Evolutionary conservation across 2,329 filamentous ascomycete species (phyloP).

Genomic region (Ophiostoma australiae): DNA sequence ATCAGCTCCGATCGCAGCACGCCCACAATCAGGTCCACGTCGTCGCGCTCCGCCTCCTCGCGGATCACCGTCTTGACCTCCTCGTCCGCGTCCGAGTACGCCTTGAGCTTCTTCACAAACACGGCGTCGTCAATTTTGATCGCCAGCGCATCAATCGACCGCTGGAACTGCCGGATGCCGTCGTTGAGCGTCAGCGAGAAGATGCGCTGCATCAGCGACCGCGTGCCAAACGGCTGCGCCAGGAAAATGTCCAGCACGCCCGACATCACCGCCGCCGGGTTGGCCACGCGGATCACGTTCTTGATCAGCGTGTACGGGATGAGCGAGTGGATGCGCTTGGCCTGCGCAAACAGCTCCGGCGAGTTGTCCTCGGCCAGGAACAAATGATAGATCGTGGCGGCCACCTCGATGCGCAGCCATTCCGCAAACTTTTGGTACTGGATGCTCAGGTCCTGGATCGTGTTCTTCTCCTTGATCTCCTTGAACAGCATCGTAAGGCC

Average conservation of each 20-base stretch:
- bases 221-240: constrained; percentile 85
- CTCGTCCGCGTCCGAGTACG: constrained; percentile 72
- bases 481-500: constrained; percentile 88
- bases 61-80: constrained; percentile 68
- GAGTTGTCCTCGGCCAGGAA: constrained; percentile 98
- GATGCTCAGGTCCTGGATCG: constrained; percentile 79
- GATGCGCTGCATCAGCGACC: constrained; percentile 88
- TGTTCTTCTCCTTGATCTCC: constrained; percentile 86
- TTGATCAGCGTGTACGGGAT: constrained; percentile 92
- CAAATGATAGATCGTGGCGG: constrained; percentile 91
- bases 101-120: constrained; percentile 74
- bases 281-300: constrained; percentile 93
- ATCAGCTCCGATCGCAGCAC: constrained; percentile 76
- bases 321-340: constrained; percentile 88
- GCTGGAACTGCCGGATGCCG: constrained; percentile 80
- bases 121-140: constrained; percentile 75
- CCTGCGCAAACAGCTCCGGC: constrained; percentile 89
- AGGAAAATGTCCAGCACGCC: constrained; percentile 90
- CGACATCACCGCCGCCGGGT: constrained; percentile 96
- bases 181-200: constrained; percentile 89
- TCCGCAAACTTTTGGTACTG: constrained; percentile 98
- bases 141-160: constrained; percentile 72
- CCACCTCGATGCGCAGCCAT: constrained; percentile 95
- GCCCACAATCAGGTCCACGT: constrained; percentile 78
- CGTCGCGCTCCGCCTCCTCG: constrained; percentile 64